Percentiles rank a stretch among this genome's conserved stretches.
phyloP scores from a whole-genome alignment of 192 early-diverging fungal genomes.

The Backusella mclennaniae region DNA sequence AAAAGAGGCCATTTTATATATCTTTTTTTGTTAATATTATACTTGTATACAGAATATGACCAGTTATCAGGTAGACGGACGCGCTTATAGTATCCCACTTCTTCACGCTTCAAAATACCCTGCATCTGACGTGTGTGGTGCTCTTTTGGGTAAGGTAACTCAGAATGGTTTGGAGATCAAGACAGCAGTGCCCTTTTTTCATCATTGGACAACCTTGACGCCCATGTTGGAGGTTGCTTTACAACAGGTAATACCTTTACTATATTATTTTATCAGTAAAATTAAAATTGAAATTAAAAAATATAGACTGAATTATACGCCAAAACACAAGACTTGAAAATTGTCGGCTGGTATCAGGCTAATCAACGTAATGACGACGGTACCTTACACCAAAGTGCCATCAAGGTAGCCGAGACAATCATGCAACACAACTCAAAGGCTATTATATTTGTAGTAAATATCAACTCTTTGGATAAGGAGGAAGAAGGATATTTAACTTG shows the following conservation, averaged over 20 bases:
- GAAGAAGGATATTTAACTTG: too few species aligned
- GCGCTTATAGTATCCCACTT: slow-evolving; percentile 72
- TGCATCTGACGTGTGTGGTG: slow-evolving; percentile 69
- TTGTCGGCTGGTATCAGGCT: slow-evolving; percentile 66
- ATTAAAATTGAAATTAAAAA: too few species aligned
- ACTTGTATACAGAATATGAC: not conserved
- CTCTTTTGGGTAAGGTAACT: slow-evolving; percentile 57
- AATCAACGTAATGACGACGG: slow-evolving; percentile 48
- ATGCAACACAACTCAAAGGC: slow-evolving; percentile 41
- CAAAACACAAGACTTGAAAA: slow-evolving; percentile 40
- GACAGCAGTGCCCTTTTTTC: slow-evolving; percentile 78
- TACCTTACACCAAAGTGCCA: slow-evolving; percentile 41
- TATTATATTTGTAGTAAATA: slow-evolving; percentile 53
- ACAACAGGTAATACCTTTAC: slow-evolving; percentile 58
- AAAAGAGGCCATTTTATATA: too few species aligned
- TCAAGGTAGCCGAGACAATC: slow-evolving; percentile 55
- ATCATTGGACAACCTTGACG: slow-evolving; percentile 75
- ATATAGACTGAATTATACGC: slow-evolving; percentile 59
- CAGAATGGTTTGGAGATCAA: slow-evolving; percentile 9
- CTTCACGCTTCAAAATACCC: slow-evolving; percentile 87
- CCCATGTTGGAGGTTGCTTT: slow-evolving; percentile 86
- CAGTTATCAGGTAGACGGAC: slow-evolving; percentile 12
- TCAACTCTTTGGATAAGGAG: not conserved
- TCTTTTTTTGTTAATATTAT: not conserved
- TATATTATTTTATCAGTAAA: too few species aligned